Conservation (phyloP, 1,139 yeast species). For the Suhomyces guaymorum region DNA sequence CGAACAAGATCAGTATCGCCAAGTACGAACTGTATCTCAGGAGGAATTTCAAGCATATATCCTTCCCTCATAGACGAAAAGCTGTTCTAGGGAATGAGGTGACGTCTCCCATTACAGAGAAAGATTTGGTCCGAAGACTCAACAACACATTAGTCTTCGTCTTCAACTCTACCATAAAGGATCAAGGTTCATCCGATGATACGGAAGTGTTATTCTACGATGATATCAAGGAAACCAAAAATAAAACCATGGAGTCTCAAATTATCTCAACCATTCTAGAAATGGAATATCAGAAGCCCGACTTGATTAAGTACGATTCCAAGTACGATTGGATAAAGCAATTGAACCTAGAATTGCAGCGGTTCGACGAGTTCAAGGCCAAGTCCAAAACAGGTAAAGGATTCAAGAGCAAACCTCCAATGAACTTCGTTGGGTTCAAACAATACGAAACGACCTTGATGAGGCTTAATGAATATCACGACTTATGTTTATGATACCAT, state of each 20-base stretch:
- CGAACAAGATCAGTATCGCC: slow-evolving; percentile 17
- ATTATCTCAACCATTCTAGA: slow-evolving; percentile 33
- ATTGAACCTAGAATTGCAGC: slow-evolving; percentile 4
- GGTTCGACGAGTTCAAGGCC: slow-evolving; percentile 5
- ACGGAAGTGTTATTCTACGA: slow-evolving; percentile 22
- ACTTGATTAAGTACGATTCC: slow-evolving; percentile 31
- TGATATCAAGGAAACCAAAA: slow-evolving; percentile 21
- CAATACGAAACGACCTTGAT: slow-evolving; percentile 34
- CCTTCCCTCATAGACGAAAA: slow-evolving; percentile 23
- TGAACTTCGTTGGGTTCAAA: slow-evolving; percentile 25
- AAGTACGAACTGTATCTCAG: slow-evolving; percentile 26
- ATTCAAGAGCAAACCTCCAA: slow-evolving; percentile 5
- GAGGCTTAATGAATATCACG: slow-evolving; percentile 33
- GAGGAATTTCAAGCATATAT: slow-evolving; percentile 26
- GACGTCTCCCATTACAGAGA: slow-evolving; percentile 9
- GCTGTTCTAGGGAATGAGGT: slow-evolving; percentile 13
- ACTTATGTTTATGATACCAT: slow-evolving; percentile 31
- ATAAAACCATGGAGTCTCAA: slow-evolving; percentile 28
- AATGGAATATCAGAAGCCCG: slow-evolving; percentile 33
- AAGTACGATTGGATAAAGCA: slow-evolving; percentile 30
- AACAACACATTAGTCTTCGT: slow-evolving; percentile 41
- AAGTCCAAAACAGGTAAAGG: slow-evolving; percentile 4
- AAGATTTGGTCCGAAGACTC: slow-evolving; percentile 26
- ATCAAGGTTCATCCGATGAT: slow-evolving; percentile 16
- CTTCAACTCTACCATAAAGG: slow-evolving; percentile 37